phyloP scores from a whole-genome alignment of 116 monocot genomes.

The Papilionanthe hybrid region DNA sequence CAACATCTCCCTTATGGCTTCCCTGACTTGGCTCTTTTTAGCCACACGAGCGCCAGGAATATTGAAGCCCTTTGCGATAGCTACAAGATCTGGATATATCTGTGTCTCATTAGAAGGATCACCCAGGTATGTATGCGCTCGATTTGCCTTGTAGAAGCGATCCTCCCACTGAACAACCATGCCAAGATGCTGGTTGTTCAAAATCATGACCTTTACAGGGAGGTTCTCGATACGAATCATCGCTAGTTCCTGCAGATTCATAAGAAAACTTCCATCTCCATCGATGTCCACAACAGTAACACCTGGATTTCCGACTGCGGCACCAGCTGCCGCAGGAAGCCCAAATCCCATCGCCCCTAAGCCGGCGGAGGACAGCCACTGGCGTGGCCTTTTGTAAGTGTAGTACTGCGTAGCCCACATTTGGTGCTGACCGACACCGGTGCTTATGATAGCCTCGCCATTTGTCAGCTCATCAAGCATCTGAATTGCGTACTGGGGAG shows the following conservation, averaged over 20 bases:
- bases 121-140: conserved; percentile 66
- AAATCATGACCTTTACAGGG: conserved; percentile 66
- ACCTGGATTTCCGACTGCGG: conserved; percentile 77
- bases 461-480: conserved; percentile 69
- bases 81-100: conserved; percentile 72
- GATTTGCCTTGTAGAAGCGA: conserved; percentile 69
- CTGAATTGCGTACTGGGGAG: conserved; percentile 81
- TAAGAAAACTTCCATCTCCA: conserved; percentile 80
- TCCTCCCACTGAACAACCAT: conserved; percentile 94
- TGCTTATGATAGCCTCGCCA: conserved; percentile 69
- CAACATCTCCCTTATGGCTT: conserved; percentile 64
- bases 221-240: conserved; percentile 65
- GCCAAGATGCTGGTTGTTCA: conserved; percentile 91
- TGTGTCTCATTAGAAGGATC: conserved; percentile 45
- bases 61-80: conserved; percentile 61
- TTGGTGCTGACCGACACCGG: conserved; percentile 89
- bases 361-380: conserved; percentile 65
- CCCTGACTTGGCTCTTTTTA: conserved; percentile 54
- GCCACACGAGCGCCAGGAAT: conserved; percentile 56
- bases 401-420: conserved; percentile 95
- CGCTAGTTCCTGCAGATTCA: conserved; percentile 81
- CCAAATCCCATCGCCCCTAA: conserved; percentile 90
- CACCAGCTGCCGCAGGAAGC: conserved; percentile 79
- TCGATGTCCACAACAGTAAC: conserved; percentile 72
- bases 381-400: conserved; percentile 43